Percentiles rank a stretch among this genome's conserved stretches.
These are phyloP conservation scores for Cylindrodendrum hubeiense DNA, from an alignment of 2,329 filamentous ascomycete species.

Conservation along the genomic window DNA sequence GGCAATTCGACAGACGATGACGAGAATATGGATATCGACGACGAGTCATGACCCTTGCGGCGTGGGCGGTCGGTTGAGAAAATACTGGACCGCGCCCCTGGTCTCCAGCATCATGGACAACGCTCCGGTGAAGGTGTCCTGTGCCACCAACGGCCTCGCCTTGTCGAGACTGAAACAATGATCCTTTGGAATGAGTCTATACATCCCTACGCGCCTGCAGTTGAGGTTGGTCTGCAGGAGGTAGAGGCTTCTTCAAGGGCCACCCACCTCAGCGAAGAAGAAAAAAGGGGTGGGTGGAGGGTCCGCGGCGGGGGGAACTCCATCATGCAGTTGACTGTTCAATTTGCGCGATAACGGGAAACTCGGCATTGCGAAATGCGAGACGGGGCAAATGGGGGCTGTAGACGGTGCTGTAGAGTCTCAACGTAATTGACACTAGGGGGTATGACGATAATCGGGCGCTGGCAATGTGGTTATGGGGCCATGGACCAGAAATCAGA, in stretches of 20 bases:
- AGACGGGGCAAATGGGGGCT: background rate
- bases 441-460: background rate
- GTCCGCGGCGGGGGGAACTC: background rate
- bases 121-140: conserved; percentile 2
- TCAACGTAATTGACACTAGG: background rate
- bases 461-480: too few relatives aligned
- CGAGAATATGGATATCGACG: conserved; percentile 8
- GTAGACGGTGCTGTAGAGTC: background rate
- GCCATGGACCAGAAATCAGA: background rate
- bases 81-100: conserved; percentile 2
- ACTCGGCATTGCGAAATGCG: background rate
- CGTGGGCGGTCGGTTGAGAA: background rate
- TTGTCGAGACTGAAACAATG: conserved; percentile 25
- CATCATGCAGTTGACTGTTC: background rate
- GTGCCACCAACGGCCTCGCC: conserved; percentile 11
- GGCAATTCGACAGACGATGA: background rate
- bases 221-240: conserved; percentile 2
- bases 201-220: conserved; percentile 1
- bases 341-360: background rate
- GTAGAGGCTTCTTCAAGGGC: background rate
- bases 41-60: conserved; percentile 28
- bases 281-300: background rate
- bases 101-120: background rate
- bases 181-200: conserved; percentile 10
- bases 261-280: background rate